phyloP scores from a whole-genome alignment of 2,329 filamentous ascomycete species.

The Colletotrichum nymphaeae region DNA sequence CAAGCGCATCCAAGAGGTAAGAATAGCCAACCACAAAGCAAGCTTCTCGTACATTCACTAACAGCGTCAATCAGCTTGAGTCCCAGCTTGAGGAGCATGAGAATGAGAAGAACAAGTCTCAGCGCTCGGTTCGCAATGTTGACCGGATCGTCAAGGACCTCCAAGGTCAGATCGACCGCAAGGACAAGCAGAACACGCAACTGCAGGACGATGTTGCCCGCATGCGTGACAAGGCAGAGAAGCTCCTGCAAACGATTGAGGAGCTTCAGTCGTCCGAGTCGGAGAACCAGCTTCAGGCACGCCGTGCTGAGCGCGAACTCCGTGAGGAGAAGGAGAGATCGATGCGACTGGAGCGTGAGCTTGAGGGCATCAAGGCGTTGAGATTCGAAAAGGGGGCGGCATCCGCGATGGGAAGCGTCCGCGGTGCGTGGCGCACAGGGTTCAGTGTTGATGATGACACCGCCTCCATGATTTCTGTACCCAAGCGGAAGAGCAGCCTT shows the following conservation, averaged over 20 bases:
- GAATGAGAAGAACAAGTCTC: conserved; percentile 80
- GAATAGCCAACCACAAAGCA: conserved; percentile 40
- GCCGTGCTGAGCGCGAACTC: conserved; percentile 89
- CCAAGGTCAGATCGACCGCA: conserved; percentile 90
- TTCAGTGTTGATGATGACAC: conserved; percentile 54
- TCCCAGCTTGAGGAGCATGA: conserved; percentile 87
- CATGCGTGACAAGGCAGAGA: conserved; percentile 90
- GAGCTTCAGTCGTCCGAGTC: conserved; percentile 92
- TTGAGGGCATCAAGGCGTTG: conserved; percentile 86
- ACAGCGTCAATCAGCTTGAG: conserved; percentile 75
- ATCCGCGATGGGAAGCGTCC: conserved; percentile 45
- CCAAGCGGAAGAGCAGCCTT: conserved; percentile 74
- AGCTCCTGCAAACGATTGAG: conserved; percentile 90
- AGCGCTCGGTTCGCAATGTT: conserved; percentile 89
- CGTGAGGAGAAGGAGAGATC: conserved; percentile 88
- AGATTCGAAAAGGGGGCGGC: conserved; percentile 69
- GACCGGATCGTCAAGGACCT: conserved; percentile 95
- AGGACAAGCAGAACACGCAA: conserved; percentile 86
- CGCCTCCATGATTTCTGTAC: conserved; percentile 60
- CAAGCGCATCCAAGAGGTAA: conserved; percentile 93
- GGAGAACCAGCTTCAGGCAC: conserved; percentile 80
- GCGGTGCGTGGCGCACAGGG: conserved; percentile 46
- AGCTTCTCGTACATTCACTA: conserved; percentile 37
- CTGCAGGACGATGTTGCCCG: conserved; percentile 86
- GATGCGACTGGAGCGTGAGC: conserved; percentile 84